Base-by-base conservation (phyloP, 164 flowering plant genomes). In the Dillenia turbinata region DNA sequence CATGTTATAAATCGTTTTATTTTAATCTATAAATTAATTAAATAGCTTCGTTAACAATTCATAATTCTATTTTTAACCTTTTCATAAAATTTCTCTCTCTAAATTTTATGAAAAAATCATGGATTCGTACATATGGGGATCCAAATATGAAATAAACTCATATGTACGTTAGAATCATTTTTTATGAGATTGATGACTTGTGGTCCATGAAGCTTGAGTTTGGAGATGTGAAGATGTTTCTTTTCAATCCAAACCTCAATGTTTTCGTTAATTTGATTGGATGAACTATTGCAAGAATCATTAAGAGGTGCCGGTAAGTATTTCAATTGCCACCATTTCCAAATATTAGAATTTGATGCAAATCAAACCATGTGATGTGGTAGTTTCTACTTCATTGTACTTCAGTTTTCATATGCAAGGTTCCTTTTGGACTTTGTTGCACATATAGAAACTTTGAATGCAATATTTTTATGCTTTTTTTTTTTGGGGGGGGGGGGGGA, bases 201-300 rank as follows among this genome's bases (percentile, higher is more conserved):
- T 46, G 58, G 15, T 55, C 69, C 0, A 71, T 74, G 81, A 69
- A 77, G 55, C 62, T 87, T 47, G 83, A 83, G 14, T 85, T 86
- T 56, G 66, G 67, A 67, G 98, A 92, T 76, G 80, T 87, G 4
- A 80, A 80, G 44, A 70, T 85, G 78, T 83, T 84, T 64, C 71
- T 92, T 1, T 82, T 89, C 56, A 65, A 76, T 19, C 82, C 83
- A 22, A 73, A 80, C 47, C 74, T 80, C 33, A 80, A 59, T 67
- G 88, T 73, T 60, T 69, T 92, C 56, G 78, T 81, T 47, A 92
- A 89, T 73, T 73, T 89, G 77, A 73, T 86, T 51, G 95, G 92
- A 66, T 92, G 66, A 89, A 81, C 69, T 92, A 87, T 70, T 86
- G 83, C 82, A 62, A 85, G 26, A 57, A 64, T 45, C 64, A 77